Base-by-base conservation (phyloP, 192 early-diverging fungal genomes). In the Phycomyces blakesleeanus region DNA sequence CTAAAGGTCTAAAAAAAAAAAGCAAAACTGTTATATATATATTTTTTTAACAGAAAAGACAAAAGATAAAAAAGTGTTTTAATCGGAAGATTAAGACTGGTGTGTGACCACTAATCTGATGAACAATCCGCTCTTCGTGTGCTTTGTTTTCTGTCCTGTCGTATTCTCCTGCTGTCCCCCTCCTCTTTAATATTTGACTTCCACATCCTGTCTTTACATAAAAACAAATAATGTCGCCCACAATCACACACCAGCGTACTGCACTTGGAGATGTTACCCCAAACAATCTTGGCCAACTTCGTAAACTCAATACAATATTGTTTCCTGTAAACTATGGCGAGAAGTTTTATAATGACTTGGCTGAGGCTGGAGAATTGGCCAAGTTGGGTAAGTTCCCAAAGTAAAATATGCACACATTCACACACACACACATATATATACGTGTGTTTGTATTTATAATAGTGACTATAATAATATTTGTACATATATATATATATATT, bases 261-360 rank as follows among this genome's bases (percentile, higher is more conserved):
- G 66, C 71, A 6, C 73, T 84, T 21, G 82, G 82, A 15, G 82
- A 84, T 44, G 63, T 86, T 8, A 84, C 80, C 10, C 59, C 66
- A 21, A 78, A 86, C 63, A 91, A 85, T 49, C 56, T 96, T 22
- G 78, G 76, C n/a, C 78, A 86, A 55, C 75, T 95, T 55, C 82
- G 85, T 53, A 78, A 71, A 29, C 77, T 97, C 52, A 93, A 97
- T 71, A 61, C 74, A 6, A 81, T 84, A 29, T 73, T 98, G 27
- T 94, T 98, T 57, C 96, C 96, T n/a, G 89, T 98, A 11, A 68
- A 73, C 15, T 98, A 96, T 75, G 81, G 85, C 47, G 79, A 83
- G 22, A 62, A 78, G 44, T 98, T 94, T 67, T 98, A 93, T 69
- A 81, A 81, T 61, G 77, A 87, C 25, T 80, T 94, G 29, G 60